Conservation (phyloP, 2,329 filamentous ascomycete species). For the Acrocalymma vagum region DNA sequence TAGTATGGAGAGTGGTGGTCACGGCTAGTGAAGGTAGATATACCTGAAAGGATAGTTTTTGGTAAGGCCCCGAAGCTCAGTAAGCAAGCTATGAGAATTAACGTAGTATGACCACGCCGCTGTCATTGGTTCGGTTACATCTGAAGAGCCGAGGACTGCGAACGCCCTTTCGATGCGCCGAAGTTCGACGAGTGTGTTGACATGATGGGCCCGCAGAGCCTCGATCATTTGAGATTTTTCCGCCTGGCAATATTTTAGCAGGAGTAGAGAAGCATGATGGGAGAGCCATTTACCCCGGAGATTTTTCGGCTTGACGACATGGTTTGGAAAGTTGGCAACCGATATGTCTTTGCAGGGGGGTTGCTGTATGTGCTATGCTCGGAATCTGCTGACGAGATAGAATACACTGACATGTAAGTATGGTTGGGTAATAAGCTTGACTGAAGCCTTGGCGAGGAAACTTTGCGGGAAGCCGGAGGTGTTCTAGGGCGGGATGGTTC, state of each 20-base stretch:
- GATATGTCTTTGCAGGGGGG: slow-evolving; percentile 34
- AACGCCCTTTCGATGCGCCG: slow-evolving; percentile 75
- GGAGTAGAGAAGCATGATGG: neutral
- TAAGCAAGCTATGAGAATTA: slow-evolving; percentile 72
- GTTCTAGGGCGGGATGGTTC: slow-evolving; percentile 3
- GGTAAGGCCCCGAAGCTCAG: slow-evolving; percentile 74
- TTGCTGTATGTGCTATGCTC: slow-evolving; percentile 32
- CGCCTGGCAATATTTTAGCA: slow-evolving; percentile 43
- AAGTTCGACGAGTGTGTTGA: slow-evolving; percentile 77
- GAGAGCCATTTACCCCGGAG: slow-evolving; percentile 27
- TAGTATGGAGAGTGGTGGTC: neutral
- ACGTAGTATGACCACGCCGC: slow-evolving; percentile 76
- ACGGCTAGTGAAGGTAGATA: neutral
- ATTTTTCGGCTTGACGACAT: slow-evolving; percentile 38
- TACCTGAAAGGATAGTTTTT: slow-evolving; percentile 70
- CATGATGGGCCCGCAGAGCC: slow-evolving; percentile 70
- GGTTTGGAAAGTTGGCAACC: slow-evolving; percentile 24
- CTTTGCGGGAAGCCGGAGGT: slow-evolving; percentile 2
- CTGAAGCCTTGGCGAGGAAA: slow-evolving; percentile 3
- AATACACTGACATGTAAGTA: slow-evolving; percentile 31
- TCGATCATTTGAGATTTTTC: slow-evolving; percentile 67
- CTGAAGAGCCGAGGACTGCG: slow-evolving; percentile 64
- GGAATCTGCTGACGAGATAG: slow-evolving; percentile 25
- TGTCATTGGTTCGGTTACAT: slow-evolving; percentile 73
- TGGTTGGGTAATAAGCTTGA: slow-evolving; percentile 7